Base-by-base conservation (phyloP, 305 asterid species). In the Fraxinus dipetala region DNA sequence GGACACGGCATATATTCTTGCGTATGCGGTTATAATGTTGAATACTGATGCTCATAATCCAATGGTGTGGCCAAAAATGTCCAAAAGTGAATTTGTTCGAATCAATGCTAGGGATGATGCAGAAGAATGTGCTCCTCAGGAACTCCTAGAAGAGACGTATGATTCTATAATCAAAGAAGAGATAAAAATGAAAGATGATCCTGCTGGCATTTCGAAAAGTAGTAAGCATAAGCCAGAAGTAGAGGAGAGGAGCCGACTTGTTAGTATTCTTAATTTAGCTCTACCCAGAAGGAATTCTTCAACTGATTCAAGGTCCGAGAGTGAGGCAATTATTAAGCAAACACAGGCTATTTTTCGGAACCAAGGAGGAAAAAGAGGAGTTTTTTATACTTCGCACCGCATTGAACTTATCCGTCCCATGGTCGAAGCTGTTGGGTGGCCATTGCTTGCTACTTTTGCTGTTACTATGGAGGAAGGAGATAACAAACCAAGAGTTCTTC, bases 11-110 rank as follows among this genome's bases (percentile, higher is more conserved):
- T 96, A 96, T 88, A 95, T 96, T 84, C 97, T 96, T 85, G 99
- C 99, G 81, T 96, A 96, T 93, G 99, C 99, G 13, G 98, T 96
- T 88, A 96, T 96, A 83, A 91, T 96, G 99, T 86, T 96, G 89
- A 96, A 96, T 90, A 95, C 99, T 83, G 99, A 96, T 90, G 98
- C 99, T 90, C 98, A 96, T 89, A 95, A 96, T 88, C 98, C 99
- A 77, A 90, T 93, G 97, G 98, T 95, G 85, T 93, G 98, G 98
- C 98, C 98, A 28, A 96, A 96, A 91, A 96, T 96, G 99, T 94
- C 99, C 8, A 96, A 96, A 91, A 91, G 87, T 84, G 99, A 96
- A 87, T 96, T 96, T 87, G 84, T 93, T 80, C 96, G 98, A 84
- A 89, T 96, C 78, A 96, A 95, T 83, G 86, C 92, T 81, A 85